phyloP scores from a whole-genome alignment of 2,329 filamentous ascomycete species.

The Lasiodiplodia sp. region DNA sequence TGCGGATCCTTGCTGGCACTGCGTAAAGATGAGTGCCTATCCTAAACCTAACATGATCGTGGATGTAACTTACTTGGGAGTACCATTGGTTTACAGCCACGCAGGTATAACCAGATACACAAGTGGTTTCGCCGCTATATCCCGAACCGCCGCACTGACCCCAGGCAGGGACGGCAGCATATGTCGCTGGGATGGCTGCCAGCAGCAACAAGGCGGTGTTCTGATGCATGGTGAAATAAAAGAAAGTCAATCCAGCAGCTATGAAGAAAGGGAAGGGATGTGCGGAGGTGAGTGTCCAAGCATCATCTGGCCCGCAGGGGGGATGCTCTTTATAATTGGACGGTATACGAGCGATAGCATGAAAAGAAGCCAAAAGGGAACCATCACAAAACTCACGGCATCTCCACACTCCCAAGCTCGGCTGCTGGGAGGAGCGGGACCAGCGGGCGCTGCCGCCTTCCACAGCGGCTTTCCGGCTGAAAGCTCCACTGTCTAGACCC shows the following conservation, averaged over 20 bases:
- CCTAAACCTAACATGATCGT: not conserved
- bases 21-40: not conserved
- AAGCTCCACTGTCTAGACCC: not conserved
- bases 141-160: constrained; percentile 30
- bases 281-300: not conserved
- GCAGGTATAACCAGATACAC: constrained; percentile 29
- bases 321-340: not conserved
- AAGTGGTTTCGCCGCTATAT: constrained; percentile 15
- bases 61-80: constrained; percentile 13
- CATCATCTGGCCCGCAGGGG: not conserved
- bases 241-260: not conserved
- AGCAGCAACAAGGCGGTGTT: constrained; percentile 3
- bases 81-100: constrained; percentile 25
- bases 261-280: not conserved
- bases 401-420: constrained; percentile 7
- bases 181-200: not conserved
- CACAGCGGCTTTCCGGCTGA: constrained; percentile 18
- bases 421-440: not conserved
- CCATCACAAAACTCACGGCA: constrained; percentile 1
- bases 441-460: not conserved
- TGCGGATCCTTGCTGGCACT: constrained; percentile 27
- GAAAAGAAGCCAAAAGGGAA: not conserved
- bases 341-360: constrained; percentile 12
- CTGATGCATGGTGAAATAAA: not conserved
- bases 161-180: constrained; percentile 27